A percentile compares a stretch with the other conserved stretches of the same genome.
Evolutionary conservation across 2,329 filamentous ascomycete genomes (phyloP).

Genomic region (Mycocentrospora acerina): DNA sequence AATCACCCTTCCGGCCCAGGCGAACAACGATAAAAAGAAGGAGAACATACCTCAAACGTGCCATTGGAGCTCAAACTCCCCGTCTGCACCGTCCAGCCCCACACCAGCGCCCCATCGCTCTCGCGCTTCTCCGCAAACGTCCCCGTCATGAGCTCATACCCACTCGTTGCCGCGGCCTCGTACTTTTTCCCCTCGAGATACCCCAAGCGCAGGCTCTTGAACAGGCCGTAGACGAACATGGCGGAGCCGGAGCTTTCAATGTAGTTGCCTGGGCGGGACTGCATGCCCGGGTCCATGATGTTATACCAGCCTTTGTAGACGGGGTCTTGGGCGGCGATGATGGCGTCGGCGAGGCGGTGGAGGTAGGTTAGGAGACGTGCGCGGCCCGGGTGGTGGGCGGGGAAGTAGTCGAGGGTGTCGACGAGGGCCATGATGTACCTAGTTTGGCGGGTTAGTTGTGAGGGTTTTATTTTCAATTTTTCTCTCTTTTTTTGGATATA

Average conservation of each 20-base stretch:
- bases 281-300: slow-evolving; percentile 51
- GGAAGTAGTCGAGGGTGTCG: slow-evolving; percentile 47
- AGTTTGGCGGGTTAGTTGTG: too few species aligned
- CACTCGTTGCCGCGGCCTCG: slow-evolving; percentile 7
- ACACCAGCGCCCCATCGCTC: slow-evolving; percentile 9
- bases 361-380: slow-evolving; percentile 30
- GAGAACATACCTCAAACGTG: slow-evolving; percentile 10
- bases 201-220: slow-evolving; percentile 41
- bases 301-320: slow-evolving; percentile 57
- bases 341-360: slow-evolving; percentile 24
- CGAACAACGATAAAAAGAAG: too few species aligned
- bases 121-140: slow-evolving; percentile 8
- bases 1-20: too few species aligned
- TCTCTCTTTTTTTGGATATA: too few species aligned
- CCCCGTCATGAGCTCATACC: slow-evolving; percentile 11
- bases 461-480: too few species aligned
- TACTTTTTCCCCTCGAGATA: slow-evolving; percentile 11
- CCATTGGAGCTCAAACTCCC: slow-evolving; percentile 14
- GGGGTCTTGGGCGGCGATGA: slow-evolving; percentile 38
- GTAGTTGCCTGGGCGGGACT: slow-evolving; percentile 53
- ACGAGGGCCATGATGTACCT: slow-evolving; percentile 52
- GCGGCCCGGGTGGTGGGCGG: slow-evolving; percentile 9
- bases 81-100: slow-evolving; percentile 12
- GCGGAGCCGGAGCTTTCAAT: slow-evolving; percentile 60
- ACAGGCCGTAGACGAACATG: slow-evolving; percentile 58